Conservation (phyloP, 176 grass and related monocot species). For the Oropetium thomaeum region DNA sequence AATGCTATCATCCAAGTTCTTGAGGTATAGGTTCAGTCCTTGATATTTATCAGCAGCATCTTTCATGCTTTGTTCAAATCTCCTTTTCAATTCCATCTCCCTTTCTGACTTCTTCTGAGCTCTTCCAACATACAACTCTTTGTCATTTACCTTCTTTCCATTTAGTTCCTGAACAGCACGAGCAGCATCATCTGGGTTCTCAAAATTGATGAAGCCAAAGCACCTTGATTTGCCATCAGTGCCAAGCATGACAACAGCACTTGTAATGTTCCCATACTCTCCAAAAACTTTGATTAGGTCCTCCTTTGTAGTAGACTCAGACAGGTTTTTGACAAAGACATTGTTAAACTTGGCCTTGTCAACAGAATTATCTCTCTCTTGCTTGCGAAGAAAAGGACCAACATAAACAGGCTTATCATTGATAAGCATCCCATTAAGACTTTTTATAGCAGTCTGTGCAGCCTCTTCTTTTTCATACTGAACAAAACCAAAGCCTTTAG, state of each 20-base stretch:
- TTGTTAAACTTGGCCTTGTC: slow-evolving; percentile 81
- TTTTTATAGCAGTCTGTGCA: slow-evolving; percentile 59
- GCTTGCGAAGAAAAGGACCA: slow-evolving; percentile 80
- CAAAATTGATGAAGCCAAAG: slow-evolving; percentile 84
- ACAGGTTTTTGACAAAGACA: slow-evolving; percentile 89
- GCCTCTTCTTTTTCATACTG: slow-evolving; percentile 77
- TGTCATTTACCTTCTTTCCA: slow-evolving; percentile 79
- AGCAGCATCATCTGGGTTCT: slow-evolving; percentile 66
- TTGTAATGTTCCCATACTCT: slow-evolving; percentile 77
- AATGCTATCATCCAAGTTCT: slow-evolving; percentile 90
- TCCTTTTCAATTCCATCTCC: slow-evolving; percentile 74
- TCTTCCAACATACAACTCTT: slow-evolving; percentile 80
- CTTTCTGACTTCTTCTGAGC: slow-evolving; percentile 89
- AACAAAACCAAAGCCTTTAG: slow-evolving; percentile 92
- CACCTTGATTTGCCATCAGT: slow-evolving; percentile 81
- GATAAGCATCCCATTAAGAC: slow-evolving; percentile 81
- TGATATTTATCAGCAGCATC: slow-evolving; percentile 77
- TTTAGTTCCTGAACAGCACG: slow-evolving; percentile 71
- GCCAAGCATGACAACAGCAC: slow-evolving; percentile 72
- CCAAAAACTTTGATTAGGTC: slow-evolving; percentile 57
- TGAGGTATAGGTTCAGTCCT: slow-evolving; percentile 84
- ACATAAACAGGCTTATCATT: slow-evolving; percentile 85
- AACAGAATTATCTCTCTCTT: slow-evolving; percentile 67
- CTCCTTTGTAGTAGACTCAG: slow-evolving; percentile 74
- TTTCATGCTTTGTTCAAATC: slow-evolving; percentile 77